Percentiles rank a stretch among this genome's conserved stretches.
Evolutionary conservation across 2,329 filamentous ascomycete genomes (phyloP).

Genomic region (Aciculosporium take): DNA sequence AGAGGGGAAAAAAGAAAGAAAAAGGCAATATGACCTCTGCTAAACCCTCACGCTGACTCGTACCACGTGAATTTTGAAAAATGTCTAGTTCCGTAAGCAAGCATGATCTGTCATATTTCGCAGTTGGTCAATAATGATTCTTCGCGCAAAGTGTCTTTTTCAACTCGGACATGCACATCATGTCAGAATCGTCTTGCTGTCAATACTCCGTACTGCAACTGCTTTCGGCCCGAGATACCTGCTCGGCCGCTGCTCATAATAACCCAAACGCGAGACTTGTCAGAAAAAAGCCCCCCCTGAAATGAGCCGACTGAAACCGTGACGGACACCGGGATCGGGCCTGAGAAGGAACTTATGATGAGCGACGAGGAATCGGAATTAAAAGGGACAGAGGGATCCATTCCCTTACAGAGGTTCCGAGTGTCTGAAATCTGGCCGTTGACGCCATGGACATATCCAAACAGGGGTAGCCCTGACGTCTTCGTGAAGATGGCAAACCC

Average conservation of each 20-base stretch:
- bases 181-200: not conserved
- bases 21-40: not conserved
- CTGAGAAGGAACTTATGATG: not conserved
- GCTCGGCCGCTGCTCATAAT: not conserved
- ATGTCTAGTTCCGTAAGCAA: not conserved
- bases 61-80: not conserved
- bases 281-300: not conserved
- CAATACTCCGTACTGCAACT: not conserved
- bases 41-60: not conserved
- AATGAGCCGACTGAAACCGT: not conserved
- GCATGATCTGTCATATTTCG: conserved; percentile 1
- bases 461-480: no score
- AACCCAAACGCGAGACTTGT: not conserved
- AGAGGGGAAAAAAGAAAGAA: not conserved
- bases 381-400: no score
- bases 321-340: not conserved
- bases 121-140: not conserved
- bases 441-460: no score
- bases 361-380: not conserved
- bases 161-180: not conserved
- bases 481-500: no score
- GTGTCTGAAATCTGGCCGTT: not conserved
- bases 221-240: not conserved
- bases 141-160: not conserved
- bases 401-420: no score